phyloP scores from a whole-genome alignment of 1,284 basidiomycete genomes.

The Singerocomus inundabilis region DNA sequence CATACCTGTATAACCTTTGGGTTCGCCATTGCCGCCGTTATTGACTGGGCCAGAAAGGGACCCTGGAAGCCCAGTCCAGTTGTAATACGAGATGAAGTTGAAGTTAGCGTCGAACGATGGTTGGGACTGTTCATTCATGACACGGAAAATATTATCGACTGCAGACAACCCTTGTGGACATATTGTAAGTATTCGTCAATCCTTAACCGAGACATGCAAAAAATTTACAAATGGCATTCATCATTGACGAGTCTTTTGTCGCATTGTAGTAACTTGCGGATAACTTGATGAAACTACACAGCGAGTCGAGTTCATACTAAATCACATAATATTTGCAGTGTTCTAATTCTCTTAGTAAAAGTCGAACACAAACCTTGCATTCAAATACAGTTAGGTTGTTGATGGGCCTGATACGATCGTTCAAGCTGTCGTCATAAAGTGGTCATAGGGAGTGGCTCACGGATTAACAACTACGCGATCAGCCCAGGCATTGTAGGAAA shows the following conservation, averaged over 20 bases:
- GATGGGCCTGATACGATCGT: conserved; percentile 47
- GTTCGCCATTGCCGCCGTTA: conserved; percentile 69
- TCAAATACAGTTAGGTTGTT: conserved; percentile 71
- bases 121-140: conserved; percentile 75
- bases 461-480: conserved; percentile 67
- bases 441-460: conserved; percentile 39
- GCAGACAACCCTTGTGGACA: conserved; percentile 56
- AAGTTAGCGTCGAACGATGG: conserved; percentile 66
- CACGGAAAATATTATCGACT: conserved; percentile 70
- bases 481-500: conserved; percentile 65
- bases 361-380: conserved; percentile 56
- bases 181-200: not conserved
- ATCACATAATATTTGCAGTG: not conserved
- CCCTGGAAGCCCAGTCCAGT: conserved; percentile 71
- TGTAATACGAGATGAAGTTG: conserved; percentile 73
- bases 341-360: not conserved
- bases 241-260: conserved; percentile 67
- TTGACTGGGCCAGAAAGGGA: conserved; percentile 56
- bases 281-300: conserved; percentile 74
- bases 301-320: conserved; percentile 74
- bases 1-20: conserved; percentile 61
- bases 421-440: not conserved
- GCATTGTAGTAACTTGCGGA: conserved; percentile 69
- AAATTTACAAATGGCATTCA: conserved; percentile 62
- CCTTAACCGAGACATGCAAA: not conserved